Percentiles rank a stretch among this genome's conserved stretches.
Conservation (phyloP, 176 grass and related monocot genomes). For the Bonia amplexicaulis region DNA sequence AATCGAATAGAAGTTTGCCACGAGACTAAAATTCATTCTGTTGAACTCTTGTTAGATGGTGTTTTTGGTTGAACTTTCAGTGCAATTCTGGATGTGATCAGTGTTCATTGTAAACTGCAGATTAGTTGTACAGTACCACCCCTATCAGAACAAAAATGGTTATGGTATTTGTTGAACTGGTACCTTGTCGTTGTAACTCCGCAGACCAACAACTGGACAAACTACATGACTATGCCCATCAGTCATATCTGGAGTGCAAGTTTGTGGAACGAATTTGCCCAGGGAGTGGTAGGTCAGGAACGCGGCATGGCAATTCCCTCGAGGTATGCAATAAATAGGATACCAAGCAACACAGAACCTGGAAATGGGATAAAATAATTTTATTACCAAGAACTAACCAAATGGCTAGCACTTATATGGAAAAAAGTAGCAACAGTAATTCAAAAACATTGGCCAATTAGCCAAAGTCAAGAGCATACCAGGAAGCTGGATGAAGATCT, state of each 20-base stretch:
- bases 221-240: background rate
- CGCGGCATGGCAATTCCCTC: constrained; percentile 1
- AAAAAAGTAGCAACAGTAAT: background rate
- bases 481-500: constrained; percentile 42
- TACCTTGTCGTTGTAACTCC: constrained; percentile 39
- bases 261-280: constrained; percentile 31
- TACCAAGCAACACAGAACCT: constrained; percentile 47
- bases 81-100: too few relatives aligned
- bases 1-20: too few relatives aligned
- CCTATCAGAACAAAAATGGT: too few relatives aligned
- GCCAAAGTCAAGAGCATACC: background rate
- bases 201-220: constrained; percentile 34
- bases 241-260: background rate
- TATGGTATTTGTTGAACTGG: too few relatives aligned
- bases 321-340: constrained; percentile 34
- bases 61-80: too few relatives aligned
- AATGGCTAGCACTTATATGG: background rate
- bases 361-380: background rate
- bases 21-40: too few relatives aligned
- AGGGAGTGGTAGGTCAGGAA: constrained; percentile 41
- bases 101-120: too few relatives aligned
- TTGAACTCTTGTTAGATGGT: too few relatives aligned
- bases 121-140: too few relatives aligned
- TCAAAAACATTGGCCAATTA: too few relatives aligned
- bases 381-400: background rate